Base-by-base conservation (phyloP, 352 stramenopile species). In the Phytophthora hybrid region DNA sequence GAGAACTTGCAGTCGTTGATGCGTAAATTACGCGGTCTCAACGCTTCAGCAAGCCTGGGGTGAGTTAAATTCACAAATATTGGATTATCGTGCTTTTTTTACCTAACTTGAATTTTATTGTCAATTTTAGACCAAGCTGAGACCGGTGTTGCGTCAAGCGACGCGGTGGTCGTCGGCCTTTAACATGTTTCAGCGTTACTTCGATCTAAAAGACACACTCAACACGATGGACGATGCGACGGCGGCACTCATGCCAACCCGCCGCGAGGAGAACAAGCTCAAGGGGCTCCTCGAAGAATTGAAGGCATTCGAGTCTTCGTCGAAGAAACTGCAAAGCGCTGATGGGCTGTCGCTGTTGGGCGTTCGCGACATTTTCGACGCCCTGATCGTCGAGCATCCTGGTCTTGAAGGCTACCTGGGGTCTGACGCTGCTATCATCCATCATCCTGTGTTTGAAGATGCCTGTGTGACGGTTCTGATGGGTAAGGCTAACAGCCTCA, bases 141-240 rank as follows among this genome's bases (percentile, higher is more conserved):
- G 59, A 34, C 59, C 41, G 5, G 59, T 56, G 23, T 16, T 63
- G 39, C n/a, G 57, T 23, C 37, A 23, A 21, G 0, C 57, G 39
- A 54, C 14, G 41, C 14, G 41, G 19, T 62, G 53, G 29, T 23
- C 7, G 18, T 66, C 59, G 41, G 58, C 59, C 4, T 66, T 49
- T 29, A 41, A 66, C n/a, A 61, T 61, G 62, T 9, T 47, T 1
- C 39, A 69, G 34, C 19, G 62, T 2, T 69, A 49, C 16, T 69
- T 61, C 21, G 41, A 55, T 1, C 44, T 67, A 8, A 57, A 69
- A 39, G 14, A 55, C 2, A n/a, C 29, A 21, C 56, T 69, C 9
- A 53, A 61, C 34, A 53, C 21, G 44, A 2, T 39, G 5, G 44
- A 67, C 46, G 49, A 55, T 21, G 23, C 46, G 3, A 19, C 31